Percentiles rank a stretch among this genome's conserved stretches.
These are phyloP conservation scores for Lactarius trivialis DNA, from an alignment of 768 basidiomycete genomes.

Conservation along the genomic window DNA sequence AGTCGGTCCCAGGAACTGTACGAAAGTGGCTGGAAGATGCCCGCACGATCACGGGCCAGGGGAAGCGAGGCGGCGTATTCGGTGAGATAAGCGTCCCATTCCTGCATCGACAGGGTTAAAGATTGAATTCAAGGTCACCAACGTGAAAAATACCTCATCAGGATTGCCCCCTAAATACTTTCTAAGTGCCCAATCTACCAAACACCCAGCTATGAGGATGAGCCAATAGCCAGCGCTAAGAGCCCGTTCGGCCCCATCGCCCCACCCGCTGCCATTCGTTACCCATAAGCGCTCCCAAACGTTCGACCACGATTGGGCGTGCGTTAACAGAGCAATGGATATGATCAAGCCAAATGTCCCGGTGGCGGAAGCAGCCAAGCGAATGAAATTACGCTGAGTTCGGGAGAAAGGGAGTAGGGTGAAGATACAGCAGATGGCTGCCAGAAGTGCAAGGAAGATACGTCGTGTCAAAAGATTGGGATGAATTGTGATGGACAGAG, in stretches of 20 bases:
- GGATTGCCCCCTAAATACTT: conserved; percentile 58
- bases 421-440: conserved; percentile 35
- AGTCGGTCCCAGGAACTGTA: conserved; percentile 47
- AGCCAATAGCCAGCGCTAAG: conserved; percentile 52
- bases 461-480: conserved; percentile 45
- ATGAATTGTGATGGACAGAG: conserved; percentile 48
- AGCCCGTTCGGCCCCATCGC: conserved; percentile 48
- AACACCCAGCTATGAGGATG: conserved; percentile 42
- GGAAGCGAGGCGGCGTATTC: conserved; percentile 51
- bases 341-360: conserved; percentile 53
- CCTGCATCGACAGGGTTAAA: conserved; percentile 33
- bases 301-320: conserved; percentile 49
- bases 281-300: conserved; percentile 59
- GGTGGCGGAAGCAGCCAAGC: conserved; percentile 45
- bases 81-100: conserved; percentile 64
- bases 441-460: conserved; percentile 35
- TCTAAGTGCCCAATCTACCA: conserved; percentile 49
- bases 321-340: conserved; percentile 47
- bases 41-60: conserved; percentile 40
- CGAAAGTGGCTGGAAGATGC: conserved; percentile 47
- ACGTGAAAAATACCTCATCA: conserved; percentile 44
- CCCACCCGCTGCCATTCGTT: conserved; percentile 45
- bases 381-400: conserved; percentile 42
- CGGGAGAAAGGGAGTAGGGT: conserved; percentile 41
- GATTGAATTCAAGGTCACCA: not conserved